These are phyloP conservation scores for Trametes maxima DNA, from an alignment of 768 basidiomycete genomes.

Conservation along the genomic window DNA sequence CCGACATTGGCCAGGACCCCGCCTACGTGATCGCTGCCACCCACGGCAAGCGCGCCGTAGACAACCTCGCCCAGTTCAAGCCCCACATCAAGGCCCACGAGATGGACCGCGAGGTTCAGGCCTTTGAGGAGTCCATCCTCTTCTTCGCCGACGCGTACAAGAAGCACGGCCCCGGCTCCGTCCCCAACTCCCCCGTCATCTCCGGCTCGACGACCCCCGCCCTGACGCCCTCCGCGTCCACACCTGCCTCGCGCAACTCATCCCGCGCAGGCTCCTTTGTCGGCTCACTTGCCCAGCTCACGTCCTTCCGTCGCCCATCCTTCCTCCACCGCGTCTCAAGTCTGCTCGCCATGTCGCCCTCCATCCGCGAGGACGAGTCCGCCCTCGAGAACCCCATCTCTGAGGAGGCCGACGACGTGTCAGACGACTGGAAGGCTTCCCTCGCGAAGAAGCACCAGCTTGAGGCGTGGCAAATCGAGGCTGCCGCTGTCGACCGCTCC, in stretches of 20 bases:
- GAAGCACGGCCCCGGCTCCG: conserved; percentile 44
- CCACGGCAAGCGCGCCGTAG: conserved; percentile 78
- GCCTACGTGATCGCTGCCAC: conserved; percentile 70
- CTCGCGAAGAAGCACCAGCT: conserved; percentile 37
- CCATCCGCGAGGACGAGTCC: conserved; percentile 37
- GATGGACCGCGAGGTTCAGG: conserved; percentile 59
- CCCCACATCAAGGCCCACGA: conserved; percentile 56
- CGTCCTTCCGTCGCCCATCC: conserved; percentile 46
- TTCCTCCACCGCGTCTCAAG: conserved; percentile 46
- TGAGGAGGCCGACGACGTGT: conserved; percentile 27
- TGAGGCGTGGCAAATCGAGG: conserved; percentile 59
- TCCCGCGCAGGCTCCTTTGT: conserved; percentile 49
- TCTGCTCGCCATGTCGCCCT: conserved; percentile 41
- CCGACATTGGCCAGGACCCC: conserved; percentile 69
- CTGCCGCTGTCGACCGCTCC: conserved; percentile 57
- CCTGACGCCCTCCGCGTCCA: conserved; percentile 41
- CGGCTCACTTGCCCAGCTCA: conserved; percentile 29
- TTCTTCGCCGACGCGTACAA: conserved; percentile 64
- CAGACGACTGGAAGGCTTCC: conserved; percentile 21
- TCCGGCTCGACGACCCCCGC: conserved; percentile 47
- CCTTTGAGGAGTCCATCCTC: conserved; percentile 67
- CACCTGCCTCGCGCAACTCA: conserved; percentile 44
- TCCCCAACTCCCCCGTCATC: conserved; percentile 31
- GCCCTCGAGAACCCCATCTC: conserved; percentile 36
- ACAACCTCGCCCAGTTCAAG: conserved; percentile 68